phyloP scores from a whole-genome alignment of 164 flowering plant genomes.

The Brasenia schreberi region DNA sequence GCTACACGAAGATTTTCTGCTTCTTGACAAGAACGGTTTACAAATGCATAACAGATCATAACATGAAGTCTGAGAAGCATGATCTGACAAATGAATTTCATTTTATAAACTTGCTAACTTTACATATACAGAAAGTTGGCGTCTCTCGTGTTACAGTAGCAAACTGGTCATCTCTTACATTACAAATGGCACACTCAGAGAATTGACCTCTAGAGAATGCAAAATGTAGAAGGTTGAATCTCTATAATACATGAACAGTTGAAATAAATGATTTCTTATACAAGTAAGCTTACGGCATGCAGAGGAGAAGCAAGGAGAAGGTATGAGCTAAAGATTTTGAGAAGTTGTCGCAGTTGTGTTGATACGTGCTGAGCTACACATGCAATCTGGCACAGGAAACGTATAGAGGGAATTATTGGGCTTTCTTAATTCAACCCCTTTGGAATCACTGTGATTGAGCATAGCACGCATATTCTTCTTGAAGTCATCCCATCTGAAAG shows the following conservation, averaged over 20 bases:
- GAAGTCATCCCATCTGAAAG: slow-evolving; percentile 66
- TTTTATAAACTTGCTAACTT: too few relatives aligned
- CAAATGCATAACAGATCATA: too few relatives aligned
- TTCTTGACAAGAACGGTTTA: too few relatives aligned
- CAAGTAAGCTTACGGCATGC: not conserved
- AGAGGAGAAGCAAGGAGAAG: not conserved
- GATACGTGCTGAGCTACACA: slow-evolving; percentile 39
- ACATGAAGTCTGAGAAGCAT: too few relatives aligned
- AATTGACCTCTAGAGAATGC: not conserved
- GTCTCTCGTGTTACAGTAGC: not conserved
- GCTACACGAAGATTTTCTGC: too few relatives aligned
- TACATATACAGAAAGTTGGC: not conserved
- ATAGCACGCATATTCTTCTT: slow-evolving; percentile 59
- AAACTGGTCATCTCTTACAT: not conserved
- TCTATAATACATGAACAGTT: too few relatives aligned
- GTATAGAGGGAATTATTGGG: slow-evolving; percentile 66
- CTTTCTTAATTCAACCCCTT: slow-evolving; percentile 63
- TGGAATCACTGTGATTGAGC: slow-evolving; percentile 70
- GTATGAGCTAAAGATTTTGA: not conserved
- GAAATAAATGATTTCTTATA: not conserved
- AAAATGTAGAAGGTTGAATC: not conserved
- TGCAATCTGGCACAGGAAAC: slow-evolving; percentile 93
- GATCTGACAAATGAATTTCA: not conserved
- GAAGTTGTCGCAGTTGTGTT: not conserved
- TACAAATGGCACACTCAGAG: not conserved